Conservation (phyloP, 257 asterid genomes). For the Nicotiana attenuata region DNA sequence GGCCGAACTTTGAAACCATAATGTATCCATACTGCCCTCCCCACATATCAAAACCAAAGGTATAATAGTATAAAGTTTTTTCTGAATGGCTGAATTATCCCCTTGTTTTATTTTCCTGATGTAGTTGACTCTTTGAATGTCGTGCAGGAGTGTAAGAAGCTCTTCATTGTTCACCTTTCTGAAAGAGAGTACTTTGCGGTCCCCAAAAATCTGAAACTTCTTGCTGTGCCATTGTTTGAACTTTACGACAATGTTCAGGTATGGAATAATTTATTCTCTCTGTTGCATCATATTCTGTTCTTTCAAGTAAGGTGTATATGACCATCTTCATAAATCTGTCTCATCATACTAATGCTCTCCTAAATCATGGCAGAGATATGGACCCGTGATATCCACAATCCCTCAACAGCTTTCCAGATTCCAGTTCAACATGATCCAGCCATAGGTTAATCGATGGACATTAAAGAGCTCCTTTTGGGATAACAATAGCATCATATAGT, state of each 20-base stretch:
- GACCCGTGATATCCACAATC: conserved; percentile 92
- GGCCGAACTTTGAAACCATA: conserved; percentile 90
- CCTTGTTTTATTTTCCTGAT: neutral
- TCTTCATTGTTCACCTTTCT: conserved; percentile 76
- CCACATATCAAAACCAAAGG: conserved; percentile 93
- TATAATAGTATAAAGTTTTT: neutral
- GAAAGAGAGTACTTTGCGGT: conserved; percentile 91
- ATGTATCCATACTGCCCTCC: conserved; percentile 99
- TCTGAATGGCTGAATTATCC: neutral
- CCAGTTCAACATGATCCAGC: conserved; percentile 92
- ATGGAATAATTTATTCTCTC: neutral
- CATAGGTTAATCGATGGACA: conserved; percentile 21
- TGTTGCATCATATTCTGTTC: neutral
- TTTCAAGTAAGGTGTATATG: neutral
- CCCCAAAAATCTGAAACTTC: conserved; percentile 93
- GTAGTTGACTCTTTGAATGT: conserved; percentile 6
- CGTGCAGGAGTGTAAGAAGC: conserved; percentile 87
- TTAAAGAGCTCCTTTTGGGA: neutral
- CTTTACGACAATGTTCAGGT: conserved; percentile 99
- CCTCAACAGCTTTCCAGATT: conserved; percentile 96
- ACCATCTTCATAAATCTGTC: neutral
- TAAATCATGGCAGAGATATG: conserved; percentile 62
- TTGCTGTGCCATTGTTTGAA: conserved; percentile 95
- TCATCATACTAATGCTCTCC: neutral
- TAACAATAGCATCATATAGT: neutral